Conservation (phyloP, 2,329 filamentous ascomycete species). For the Cytospora paraplurivora region DNA sequence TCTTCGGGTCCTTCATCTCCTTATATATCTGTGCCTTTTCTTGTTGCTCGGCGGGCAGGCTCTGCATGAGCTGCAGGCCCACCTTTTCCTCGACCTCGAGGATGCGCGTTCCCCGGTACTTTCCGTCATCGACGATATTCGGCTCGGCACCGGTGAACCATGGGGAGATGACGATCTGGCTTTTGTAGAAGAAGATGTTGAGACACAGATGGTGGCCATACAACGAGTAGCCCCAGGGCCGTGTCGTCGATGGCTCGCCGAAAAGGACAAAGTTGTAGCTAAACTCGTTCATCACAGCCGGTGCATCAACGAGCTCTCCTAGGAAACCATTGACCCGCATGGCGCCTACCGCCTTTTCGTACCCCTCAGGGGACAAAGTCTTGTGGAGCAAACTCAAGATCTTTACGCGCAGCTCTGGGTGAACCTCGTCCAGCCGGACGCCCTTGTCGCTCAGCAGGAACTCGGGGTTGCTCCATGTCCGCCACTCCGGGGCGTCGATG, state of each 20-base stretch:
- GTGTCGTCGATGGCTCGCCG: slow-evolving; percentile 57
- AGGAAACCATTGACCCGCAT: slow-evolving; percentile 79
- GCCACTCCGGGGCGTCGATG: slow-evolving; percentile 72
- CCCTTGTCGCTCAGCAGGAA: slow-evolving; percentile 71
- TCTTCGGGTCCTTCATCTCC: slow-evolving; percentile 62
- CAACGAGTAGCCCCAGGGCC: slow-evolving; percentile 72
- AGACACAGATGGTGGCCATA: slow-evolving; percentile 81
- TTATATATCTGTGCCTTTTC: slow-evolving; percentile 58
- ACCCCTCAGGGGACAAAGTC: slow-evolving; percentile 69
- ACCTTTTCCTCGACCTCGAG: slow-evolving; percentile 64
- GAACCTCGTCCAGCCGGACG: slow-evolving; percentile 66
- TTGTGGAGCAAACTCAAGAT: slow-evolving; percentile 58
- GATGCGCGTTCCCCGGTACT: slow-evolving; percentile 65
- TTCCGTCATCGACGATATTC: slow-evolving; percentile 69
- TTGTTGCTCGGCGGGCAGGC: slow-evolving; percentile 50
- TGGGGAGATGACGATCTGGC: slow-evolving; percentile 69
- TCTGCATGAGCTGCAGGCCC: slow-evolving; percentile 71
- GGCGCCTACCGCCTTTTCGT: slow-evolving; percentile 66
- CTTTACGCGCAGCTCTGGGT: slow-evolving; percentile 44
- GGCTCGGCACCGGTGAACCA: slow-evolving; percentile 83
- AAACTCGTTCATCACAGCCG: slow-evolving; percentile 69
- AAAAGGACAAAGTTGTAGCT: slow-evolving; percentile 78
- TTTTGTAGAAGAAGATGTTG: slow-evolving; percentile 66
- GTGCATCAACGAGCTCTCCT: slow-evolving; percentile 64
- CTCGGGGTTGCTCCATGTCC: slow-evolving; percentile 72